Evolutionary conservation across 2,329 filamentous ascomycete genomes (phyloP).

Genomic region (Aspergillus jensenii): DNA sequence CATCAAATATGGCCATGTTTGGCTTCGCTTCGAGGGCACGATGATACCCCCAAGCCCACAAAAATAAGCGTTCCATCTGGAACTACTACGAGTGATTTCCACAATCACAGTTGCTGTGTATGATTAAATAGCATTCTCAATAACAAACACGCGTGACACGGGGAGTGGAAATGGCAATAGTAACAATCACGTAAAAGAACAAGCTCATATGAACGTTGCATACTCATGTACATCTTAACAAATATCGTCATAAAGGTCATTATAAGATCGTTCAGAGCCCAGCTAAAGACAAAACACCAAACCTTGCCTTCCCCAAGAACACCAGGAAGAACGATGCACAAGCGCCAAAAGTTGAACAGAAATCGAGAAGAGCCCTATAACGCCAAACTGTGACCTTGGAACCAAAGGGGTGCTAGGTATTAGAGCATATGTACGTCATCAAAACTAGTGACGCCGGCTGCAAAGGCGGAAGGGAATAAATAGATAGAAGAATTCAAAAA

Average conservation of each 20-base stretch:
- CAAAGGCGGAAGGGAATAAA: not conserved
- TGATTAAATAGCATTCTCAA: conserved; percentile 6
- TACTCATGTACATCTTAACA: conserved; percentile 42
- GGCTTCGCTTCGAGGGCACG: not conserved
- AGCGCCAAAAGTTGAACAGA: conserved; percentile 14
- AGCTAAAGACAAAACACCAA: conserved; percentile 26
- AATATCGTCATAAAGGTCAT: conserved; percentile 39
- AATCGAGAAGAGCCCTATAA: conserved; percentile 3
- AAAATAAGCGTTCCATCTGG: not conserved
- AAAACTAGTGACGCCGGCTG: not conserved
- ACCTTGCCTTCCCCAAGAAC: conserved; percentile 26
- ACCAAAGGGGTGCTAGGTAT: conserved; percentile 1
- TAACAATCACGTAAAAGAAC: conserved; percentile 20
- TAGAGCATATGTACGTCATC: not conserved
- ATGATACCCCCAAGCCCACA: not conserved
- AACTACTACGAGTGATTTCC: not conserved
- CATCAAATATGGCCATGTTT: not conserved
- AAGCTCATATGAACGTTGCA: conserved; percentile 36
- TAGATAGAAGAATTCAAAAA: not conserved
- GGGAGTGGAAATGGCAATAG: conserved; percentile 12
- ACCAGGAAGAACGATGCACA: conserved; percentile 23
- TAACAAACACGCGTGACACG: conserved; percentile 17
- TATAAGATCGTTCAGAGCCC: conserved; percentile 32
- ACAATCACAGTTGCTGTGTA: not conserved
- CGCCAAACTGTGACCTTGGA: conserved; percentile 1